Base-by-base conservation (phyloP, 768 basidiomycete genomes). In the Suillus decipiens region DNA sequence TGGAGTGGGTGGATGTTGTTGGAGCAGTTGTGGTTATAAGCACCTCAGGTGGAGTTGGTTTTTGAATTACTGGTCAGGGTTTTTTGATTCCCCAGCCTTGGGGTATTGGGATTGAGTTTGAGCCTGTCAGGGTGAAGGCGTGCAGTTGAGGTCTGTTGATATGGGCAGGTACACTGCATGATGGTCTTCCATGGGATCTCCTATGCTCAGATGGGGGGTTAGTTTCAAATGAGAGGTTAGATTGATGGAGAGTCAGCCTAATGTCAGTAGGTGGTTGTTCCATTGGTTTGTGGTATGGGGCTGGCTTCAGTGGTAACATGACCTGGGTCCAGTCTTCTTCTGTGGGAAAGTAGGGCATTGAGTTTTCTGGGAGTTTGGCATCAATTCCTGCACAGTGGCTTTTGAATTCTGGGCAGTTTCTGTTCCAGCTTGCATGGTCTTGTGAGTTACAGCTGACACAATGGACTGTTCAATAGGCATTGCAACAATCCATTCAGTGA, bases 271-370 rank as follows among this genome's bases (percentile, higher is more conserved):
- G 1, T 10, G 10, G n/a, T 5, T 22, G 43, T 2, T 45, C 43
- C 0, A 2, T 2, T 45, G n/a, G 10, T 22, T 45, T 19, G 72
- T 66, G 0, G 75, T 63, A 33, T 2, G 58, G 47, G 11, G 51
- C 7, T 5, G 61, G 33, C 8, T 62, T 65, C 3, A 45, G 45
- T 14, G 64, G 64, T 15, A 28, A 10, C 12, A 56, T 33, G 22
- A 63, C 64, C 9, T 65, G 65, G 0, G 68, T 72, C 67, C 68
- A 70, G 0, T 45, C 24, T 12, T 72, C 64, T 0, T 63, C 53
- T 0, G 61, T 72, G 0, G 67, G 69, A 64, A 63, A 73, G 60
- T 62, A 72, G 0, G 53, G 66, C 61, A 71, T 60, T 0, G 2
- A 1, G 17, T 71, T 71, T 42, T 71, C 68, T 0, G 63, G 67